A percentile compares a stretch with the other conserved stretches of the same genome.
These are phyloP conservation scores for Epichloe gansuensis DNA, from an alignment of 2,329 filamentous ascomycete genomes.

Conservation along the genomic window DNA sequence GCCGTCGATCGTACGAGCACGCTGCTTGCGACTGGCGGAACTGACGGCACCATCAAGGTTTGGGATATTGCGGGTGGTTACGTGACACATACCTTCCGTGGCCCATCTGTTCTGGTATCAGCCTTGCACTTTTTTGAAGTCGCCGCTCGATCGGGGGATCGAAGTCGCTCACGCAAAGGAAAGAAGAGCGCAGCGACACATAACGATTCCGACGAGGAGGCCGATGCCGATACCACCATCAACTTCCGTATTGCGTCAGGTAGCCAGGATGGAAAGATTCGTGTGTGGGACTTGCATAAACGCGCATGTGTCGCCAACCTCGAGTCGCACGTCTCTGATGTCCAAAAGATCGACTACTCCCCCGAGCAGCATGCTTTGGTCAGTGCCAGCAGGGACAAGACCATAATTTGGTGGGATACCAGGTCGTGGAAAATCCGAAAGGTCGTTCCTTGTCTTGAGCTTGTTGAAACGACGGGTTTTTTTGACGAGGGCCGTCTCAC, in stretches of 20 bases:
- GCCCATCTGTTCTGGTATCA: conserved; percentile 82
- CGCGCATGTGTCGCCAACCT: conserved; percentile 62
- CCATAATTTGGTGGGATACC: conserved; percentile 82
- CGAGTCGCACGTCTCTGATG: conserved; percentile 89
- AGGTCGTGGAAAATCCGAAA: conserved; percentile 71
- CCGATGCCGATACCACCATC: conserved; percentile 31
- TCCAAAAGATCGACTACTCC: conserved; percentile 78
- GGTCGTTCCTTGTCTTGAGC: conserved; percentile 73
- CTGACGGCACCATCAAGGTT: conserved; percentile 87
- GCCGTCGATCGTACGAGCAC: conserved; percentile 80
- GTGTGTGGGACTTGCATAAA: conserved; percentile 85
- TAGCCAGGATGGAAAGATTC: conserved; percentile 84
- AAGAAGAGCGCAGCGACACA: conserved; percentile 20
- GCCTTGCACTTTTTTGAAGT: conserved; percentile 91
- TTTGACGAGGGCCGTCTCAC: conserved; percentile 56
- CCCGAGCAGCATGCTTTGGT: conserved; percentile 60
- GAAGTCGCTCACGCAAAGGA: conserved; percentile 14
- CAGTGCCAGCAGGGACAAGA: conserved; percentile 84
- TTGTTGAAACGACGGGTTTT: conserved; percentile 75
- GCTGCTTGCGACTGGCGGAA: conserved; percentile 79
- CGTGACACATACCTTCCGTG: conserved; percentile 88
- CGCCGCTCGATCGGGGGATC: conserved; percentile 28
- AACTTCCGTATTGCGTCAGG: conserved; percentile 77
- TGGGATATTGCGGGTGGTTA: conserved; percentile 91
- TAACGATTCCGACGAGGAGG: conserved; percentile 26